phyloP scores from a whole-genome alignment of 345 rosid genomes.

The Syzygium aqueum region DNA sequence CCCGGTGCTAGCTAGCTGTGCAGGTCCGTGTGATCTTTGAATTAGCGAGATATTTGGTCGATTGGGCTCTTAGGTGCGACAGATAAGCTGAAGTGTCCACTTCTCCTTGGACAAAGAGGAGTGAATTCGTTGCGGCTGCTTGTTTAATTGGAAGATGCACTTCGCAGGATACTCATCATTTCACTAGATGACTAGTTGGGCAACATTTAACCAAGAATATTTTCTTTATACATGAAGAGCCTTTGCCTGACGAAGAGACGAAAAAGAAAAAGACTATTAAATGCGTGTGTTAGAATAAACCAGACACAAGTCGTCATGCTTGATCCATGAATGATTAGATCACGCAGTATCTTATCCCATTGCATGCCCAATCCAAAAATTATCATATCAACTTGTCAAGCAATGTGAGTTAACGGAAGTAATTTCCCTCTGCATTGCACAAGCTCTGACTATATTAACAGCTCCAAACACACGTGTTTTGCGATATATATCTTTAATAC shows the following conservation, averaged over 20 bases:
- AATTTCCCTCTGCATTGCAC: not conserved
- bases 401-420: not conserved
- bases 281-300: too few species aligned
- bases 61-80: not conserved
- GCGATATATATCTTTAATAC: not conserved
- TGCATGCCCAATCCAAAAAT: too few species aligned
- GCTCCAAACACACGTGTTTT: not conserved
- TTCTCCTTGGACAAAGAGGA: not conserved
- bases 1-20: not conserved
- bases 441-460: not conserved
- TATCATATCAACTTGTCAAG: too few species aligned
- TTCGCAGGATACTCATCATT: not conserved
- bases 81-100: not conserved
- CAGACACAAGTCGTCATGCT: too few species aligned
- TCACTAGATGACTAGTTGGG: not conserved
- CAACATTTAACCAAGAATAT: too few species aligned
- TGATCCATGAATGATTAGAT: too few species aligned
- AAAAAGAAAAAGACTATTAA: too few species aligned
- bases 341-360: too few species aligned
- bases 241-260: too few species aligned
- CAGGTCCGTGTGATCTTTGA: not conserved
- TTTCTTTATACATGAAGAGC: too few species aligned
- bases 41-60: not conserved
- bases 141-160: not conserved
- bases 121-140: not conserved